Evolutionary conservation across 768 basidiomycete genomes (phyloP).

Genomic region (Pleurotus salmoneostramineus): DNA sequence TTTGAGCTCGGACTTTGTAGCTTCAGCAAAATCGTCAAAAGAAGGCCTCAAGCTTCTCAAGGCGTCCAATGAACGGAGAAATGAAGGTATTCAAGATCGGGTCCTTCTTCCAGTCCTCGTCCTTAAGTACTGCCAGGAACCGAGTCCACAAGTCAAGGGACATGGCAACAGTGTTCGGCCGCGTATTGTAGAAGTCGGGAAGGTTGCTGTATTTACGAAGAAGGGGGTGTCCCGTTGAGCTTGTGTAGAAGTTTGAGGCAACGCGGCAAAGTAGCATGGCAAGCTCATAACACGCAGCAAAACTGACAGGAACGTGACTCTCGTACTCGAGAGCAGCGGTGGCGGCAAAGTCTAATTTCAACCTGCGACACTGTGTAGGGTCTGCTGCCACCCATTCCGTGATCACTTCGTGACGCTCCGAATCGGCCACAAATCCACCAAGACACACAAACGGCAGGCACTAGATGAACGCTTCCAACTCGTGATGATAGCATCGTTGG

Average conservation of each 20-base stretch:
- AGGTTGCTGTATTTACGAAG: background rate
- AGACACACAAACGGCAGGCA: background rate
- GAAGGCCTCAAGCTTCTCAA: background rate
- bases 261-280: background rate
- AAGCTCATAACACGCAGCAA: background rate
- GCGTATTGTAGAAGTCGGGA: background rate
- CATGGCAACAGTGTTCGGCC: background rate
- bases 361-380: background rate
- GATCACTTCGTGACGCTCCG: background rate
- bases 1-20: background rate
- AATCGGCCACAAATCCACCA: background rate
- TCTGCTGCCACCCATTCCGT: background rate
- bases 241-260: background rate
- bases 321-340: background rate
- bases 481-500: conserved; percentile 22
- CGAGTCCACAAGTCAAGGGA: background rate
- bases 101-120: background rate
- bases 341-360: background rate
- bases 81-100: background rate
- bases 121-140: background rate
- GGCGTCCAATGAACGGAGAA: background rate
- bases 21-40: background rate
- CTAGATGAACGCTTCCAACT: conserved; percentile 29
- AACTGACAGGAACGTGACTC: background rate
- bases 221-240: no score